Evolutionary conservation across 2,329 filamentous ascomycete species (phyloP).

Genomic region (Tolypocladium tropicale): DNA sequence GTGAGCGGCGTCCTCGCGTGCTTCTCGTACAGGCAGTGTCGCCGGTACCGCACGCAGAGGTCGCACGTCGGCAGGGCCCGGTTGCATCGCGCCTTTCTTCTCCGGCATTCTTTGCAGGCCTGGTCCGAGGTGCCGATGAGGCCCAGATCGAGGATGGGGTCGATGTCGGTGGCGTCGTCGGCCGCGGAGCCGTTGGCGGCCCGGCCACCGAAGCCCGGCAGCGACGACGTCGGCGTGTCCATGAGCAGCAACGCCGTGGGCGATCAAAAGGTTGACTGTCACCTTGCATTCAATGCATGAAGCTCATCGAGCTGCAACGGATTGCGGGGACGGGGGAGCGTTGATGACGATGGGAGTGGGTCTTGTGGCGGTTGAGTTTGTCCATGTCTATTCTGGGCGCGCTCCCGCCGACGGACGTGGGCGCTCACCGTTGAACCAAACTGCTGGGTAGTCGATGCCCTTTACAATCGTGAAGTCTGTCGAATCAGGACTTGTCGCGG

Average conservation of each 20-base stretch:
- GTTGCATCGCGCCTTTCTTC: slow-evolving; percentile 29
- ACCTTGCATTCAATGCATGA: background rate
- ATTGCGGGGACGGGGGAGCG: background rate
- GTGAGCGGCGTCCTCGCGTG: slow-evolving; percentile 36
- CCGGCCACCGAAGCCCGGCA: background rate
- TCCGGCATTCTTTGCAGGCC: slow-evolving; percentile 29
- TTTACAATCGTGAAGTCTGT: too few species aligned
- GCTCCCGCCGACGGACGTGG: background rate
- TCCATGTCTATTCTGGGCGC: background rate
- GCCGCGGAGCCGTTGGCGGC: background rate
- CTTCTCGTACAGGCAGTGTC: slow-evolving; percentile 38
- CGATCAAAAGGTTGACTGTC: background rate
- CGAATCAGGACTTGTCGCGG: too few species aligned
- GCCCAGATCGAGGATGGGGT: slow-evolving; percentile 5
- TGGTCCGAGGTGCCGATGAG: slow-evolving; percentile 19
- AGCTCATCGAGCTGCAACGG: background rate
- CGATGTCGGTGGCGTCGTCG: slow-evolving; percentile 2
- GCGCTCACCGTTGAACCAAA: background rate
- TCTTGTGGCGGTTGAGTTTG: background rate
- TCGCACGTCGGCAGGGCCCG: slow-evolving; percentile 25
- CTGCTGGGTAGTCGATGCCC: too few species aligned
- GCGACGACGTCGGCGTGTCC: background rate
- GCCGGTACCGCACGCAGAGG: slow-evolving; percentile 29
- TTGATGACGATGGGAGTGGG: background rate
- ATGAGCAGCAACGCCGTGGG: background rate